Evolutionary conservation across 2,329 filamentous ascomycete species (phyloP).

Genomic region (Botrytis paeoniae): DNA sequence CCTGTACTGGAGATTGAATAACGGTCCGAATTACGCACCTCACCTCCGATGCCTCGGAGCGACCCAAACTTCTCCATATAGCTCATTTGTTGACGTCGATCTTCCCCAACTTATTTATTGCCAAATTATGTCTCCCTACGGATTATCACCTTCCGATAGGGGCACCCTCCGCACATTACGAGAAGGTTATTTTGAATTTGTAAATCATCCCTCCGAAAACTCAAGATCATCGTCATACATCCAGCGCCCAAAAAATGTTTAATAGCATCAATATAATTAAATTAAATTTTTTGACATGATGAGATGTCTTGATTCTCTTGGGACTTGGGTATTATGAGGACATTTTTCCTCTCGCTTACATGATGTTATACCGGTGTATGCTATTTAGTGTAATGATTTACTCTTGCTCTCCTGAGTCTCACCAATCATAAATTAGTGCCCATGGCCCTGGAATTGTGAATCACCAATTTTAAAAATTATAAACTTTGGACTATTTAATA

Average conservation of each 20-base stretch:
- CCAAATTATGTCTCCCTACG: background rate
- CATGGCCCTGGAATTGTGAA: background rate
- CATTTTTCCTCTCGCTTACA: background rate
- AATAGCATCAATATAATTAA: background rate
- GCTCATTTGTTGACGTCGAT: background rate
- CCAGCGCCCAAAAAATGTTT: background rate
- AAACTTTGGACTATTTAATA: background rate
- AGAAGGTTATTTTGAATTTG: background rate
- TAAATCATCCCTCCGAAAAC: background rate
- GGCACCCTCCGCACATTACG: background rate
- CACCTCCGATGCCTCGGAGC: background rate
- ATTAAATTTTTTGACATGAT: background rate
- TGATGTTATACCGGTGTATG: background rate
- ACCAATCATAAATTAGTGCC: background rate
- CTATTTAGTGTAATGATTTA: background rate
- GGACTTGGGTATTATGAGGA: too few species aligned
- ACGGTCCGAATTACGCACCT: background rate
- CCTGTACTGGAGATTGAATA: background rate
- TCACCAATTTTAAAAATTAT: background rate
- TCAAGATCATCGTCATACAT: background rate
- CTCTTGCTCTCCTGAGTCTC: background rate
- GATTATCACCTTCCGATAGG: background rate
- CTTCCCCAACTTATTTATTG: background rate
- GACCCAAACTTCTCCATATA: background rate
- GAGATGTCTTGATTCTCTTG: background rate